These are phyloP conservation scores for Fusarium devonianum DNA, from an alignment of 2,329 filamentous ascomycete species.

Conservation along the genomic window DNA sequence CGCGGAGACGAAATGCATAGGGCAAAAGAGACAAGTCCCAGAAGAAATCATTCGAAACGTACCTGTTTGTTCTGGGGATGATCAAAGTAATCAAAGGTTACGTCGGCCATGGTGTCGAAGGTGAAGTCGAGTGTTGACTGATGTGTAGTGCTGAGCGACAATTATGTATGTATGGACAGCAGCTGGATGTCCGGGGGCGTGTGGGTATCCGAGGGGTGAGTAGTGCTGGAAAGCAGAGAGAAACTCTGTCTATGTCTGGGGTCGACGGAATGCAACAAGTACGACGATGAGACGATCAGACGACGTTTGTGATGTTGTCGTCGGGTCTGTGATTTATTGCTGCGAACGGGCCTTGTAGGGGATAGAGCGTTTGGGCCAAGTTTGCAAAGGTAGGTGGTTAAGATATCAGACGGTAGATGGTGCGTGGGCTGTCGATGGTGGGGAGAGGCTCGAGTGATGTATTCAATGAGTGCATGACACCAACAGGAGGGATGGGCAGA, in stretches of 20 bases:
- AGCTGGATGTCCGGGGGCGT: slow-evolving; percentile 18
- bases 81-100: slow-evolving; percentile 43
- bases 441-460: slow-evolving; percentile 40
- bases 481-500: slow-evolving; percentile 38
- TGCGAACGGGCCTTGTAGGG: slow-evolving; percentile 5
- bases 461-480: slow-evolving; percentile 35
- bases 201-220: slow-evolving; percentile 20
- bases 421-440: slow-evolving; percentile 34
- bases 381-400: slow-evolving; percentile 14
- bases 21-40: slow-evolving; percentile 18
- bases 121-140: slow-evolving; percentile 31
- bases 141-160: slow-evolving; percentile 27
- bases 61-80: slow-evolving; percentile 41
- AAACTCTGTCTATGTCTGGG: slow-evolving; percentile 12
- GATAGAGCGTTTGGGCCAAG: slow-evolving; percentile 10
- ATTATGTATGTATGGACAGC: slow-evolving; percentile 26
- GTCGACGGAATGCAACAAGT: slow-evolving; percentile 10
- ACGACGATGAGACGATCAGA: slow-evolving; percentile 24
- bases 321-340: slow-evolving; percentile 5
- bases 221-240: not conserved
- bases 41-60: slow-evolving; percentile 19
- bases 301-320: slow-evolving; percentile 6
- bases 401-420: slow-evolving; percentile 37
- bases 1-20: slow-evolving; percentile 5
- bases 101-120: slow-evolving; percentile 36